These are phyloP conservation scores for Haplosporangium sp. DNA, from an alignment of 371 early-diverging fungal species.

Conservation along the genomic window DNA sequence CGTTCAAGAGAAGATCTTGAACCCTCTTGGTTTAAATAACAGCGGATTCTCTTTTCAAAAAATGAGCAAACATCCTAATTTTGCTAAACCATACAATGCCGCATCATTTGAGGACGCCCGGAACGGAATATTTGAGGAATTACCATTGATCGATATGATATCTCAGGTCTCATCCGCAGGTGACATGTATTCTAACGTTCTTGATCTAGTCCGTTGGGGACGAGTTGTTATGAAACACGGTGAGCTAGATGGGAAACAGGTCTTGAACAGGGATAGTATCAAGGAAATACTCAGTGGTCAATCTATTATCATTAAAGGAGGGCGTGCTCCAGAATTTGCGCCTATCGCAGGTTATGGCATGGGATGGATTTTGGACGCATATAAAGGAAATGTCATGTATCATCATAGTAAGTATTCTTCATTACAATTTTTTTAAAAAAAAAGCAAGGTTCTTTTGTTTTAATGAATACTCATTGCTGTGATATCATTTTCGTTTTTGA, in stretches of 20 bases:
- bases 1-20: too few relatives aligned
- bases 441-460: not conserved
- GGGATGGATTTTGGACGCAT: conserved; percentile 19
- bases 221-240: not conserved
- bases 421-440: not conserved
- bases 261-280: conserved; percentile 1
- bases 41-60: too few relatives aligned
- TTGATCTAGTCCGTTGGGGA: conserved; percentile 3
- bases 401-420: conserved; percentile 14
- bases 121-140: too few relatives aligned
- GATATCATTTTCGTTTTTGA: not conserved
- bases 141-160: too few relatives aligned
- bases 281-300: conserved; percentile 3
- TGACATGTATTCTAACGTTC: conserved; percentile 8
- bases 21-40: too few relatives aligned
- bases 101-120: too few relatives aligned
- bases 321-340: conserved; percentile 12
- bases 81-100: too few relatives aligned
- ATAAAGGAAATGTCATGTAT: conserved; percentile 16
- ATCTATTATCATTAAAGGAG: not conserved
- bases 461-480: not conserved
- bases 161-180: not conserved
- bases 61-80: too few relatives aligned
- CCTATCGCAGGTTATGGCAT: conserved; percentile 11
- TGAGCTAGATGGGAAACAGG: not conserved